Conservation (phyloP, 2,329 filamentous ascomycete species). For the Aspergillus quadrilineatus region DNA sequence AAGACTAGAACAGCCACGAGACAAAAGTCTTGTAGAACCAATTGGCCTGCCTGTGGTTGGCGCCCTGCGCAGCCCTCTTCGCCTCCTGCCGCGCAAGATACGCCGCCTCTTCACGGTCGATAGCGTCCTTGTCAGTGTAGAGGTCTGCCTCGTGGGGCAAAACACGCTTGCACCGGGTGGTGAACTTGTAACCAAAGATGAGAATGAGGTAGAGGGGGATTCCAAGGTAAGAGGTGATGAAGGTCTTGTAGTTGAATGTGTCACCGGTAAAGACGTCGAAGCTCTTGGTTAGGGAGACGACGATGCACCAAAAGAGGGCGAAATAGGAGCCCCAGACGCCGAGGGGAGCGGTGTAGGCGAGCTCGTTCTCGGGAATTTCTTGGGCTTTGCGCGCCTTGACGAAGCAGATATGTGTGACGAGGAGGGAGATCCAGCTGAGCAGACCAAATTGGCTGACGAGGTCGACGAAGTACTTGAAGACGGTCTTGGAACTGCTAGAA, state of each 20-base stretch:
- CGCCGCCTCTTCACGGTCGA: constrained; percentile 70
- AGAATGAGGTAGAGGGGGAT: constrained; percentile 72
- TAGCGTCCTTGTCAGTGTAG: constrained; percentile 69
- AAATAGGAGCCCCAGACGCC: constrained; percentile 68
- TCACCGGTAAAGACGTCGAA: constrained; percentile 67
- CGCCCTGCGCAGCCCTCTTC: constrained; percentile 37
- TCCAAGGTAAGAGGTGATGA: constrained; percentile 74
- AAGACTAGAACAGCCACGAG: constrained; percentile 58
- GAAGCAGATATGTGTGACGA: constrained; percentile 67
- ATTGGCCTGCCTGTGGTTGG: constrained; percentile 27
- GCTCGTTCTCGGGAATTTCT: constrained; percentile 52
- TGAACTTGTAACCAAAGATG: constrained; percentile 67
- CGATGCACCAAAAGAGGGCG: constrained; percentile 67
- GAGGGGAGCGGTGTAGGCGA: constrained; percentile 69
- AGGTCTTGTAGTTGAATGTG: constrained; percentile 70
- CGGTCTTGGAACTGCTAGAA: constrained; percentile 53
- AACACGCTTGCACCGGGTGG: constrained; percentile 55
- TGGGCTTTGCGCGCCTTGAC: constrained; percentile 63
- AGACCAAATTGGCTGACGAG: constrained; percentile 66
- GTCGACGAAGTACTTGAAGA: constrained; percentile 68
- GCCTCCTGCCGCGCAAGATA: constrained; percentile 60
- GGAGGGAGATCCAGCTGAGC: constrained; percentile 66
- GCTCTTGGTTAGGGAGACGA: constrained; percentile 81
- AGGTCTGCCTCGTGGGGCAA: constrained; percentile 64
- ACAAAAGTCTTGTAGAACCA: constrained; percentile 62